Conservation (phyloP, 2,329 filamentous ascomycete genomes). For the Claviceps quebecensis region DNA sequence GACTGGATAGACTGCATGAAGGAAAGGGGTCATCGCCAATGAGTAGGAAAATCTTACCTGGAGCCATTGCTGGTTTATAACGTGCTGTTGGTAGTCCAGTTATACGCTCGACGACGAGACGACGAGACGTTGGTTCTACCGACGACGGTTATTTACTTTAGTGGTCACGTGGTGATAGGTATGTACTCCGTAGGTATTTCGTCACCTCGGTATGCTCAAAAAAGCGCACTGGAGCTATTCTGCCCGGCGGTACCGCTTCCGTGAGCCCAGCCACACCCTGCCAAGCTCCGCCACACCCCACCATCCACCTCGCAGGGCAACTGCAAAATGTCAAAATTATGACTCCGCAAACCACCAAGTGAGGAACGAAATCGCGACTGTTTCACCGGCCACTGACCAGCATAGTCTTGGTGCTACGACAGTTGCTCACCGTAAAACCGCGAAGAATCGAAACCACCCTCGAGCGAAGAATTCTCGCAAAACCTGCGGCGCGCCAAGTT, state of each 20-base stretch:
- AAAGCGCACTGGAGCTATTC: slow-evolving; percentile 10
- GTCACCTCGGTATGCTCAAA: neutral
- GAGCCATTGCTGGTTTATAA: slow-evolving; percentile 22
- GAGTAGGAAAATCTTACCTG: slow-evolving; percentile 18
- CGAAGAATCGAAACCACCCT: neutral
- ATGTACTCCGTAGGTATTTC: too few species aligned
- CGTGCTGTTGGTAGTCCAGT: neutral
- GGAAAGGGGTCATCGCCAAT: neutral
- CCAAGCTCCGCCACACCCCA: slow-evolving; percentile 25
- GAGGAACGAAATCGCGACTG: neutral
- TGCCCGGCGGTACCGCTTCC: slow-evolving; percentile 18
- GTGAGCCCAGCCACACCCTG: slow-evolving; percentile 21
- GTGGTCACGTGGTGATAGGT: slow-evolving; percentile 22
- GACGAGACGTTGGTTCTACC: slow-evolving; percentile 1
- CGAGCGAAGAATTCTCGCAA: neutral
- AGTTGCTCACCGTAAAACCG: neutral
- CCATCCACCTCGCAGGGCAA: slow-evolving; percentile 11
- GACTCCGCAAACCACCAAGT: slow-evolving; percentile 1
- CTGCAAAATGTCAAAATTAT: slow-evolving; percentile 28
- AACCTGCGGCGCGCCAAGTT: neutral
- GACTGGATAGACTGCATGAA: neutral
- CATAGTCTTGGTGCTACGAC: neutral
- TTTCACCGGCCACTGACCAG: neutral
- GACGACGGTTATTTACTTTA: slow-evolving; percentile 21
- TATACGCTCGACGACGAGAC: neutral